Base-by-base conservation (phyloP, 2,329 filamentous ascomycete species). In the Ramularia endophylla region DNA sequence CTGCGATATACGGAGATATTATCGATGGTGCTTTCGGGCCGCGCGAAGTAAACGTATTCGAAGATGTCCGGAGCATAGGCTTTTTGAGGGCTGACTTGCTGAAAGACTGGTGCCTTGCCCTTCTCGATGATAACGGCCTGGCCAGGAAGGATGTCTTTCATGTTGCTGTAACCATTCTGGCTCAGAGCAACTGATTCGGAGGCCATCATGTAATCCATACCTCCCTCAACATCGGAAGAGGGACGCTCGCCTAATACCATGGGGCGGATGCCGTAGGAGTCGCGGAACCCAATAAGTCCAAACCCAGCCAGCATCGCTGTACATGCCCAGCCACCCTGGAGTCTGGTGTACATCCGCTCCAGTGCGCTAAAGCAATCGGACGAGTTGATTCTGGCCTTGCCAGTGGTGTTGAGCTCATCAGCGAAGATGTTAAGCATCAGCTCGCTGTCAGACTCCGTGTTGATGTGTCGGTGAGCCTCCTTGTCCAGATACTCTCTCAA, bases 341-440 rank as follows among this genome's bases (percentile, higher is more conserved):
- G 87, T 39, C 73, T 74, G 47, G 77, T 69, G 62, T 90, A 90
- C 72, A 88, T 86, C 38, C 81, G 73, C 51, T 75, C 70, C 43
- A 92, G 68, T 17, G 80, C 80, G 33, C 74, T 76, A 64, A 92
- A 90, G 56, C 88, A 75, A 64, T 92, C 87, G 40, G 83, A 79
- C 43, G 77, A 71, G 57, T 90, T 90, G 50, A 87, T 81, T 66
- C 86, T 82, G 42, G 83, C 78, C 67, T 92, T 92, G 55, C 83
- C 83, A 18, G 83, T 86, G 65, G 87, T 80, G 52, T 84, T 83
- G 35, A 92, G 75, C 62, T 85, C 84, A 62, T 85, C 79, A 17
- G 88, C 89, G 54, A 90, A 94, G 53, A 94, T 77, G 65, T 95
- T 95, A 47, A 95, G 73, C 72, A 92, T 85, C 47, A 90, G 68